phyloP scores from a whole-genome alignment of 1,139 yeast species.

The Suhomyces coccinellae region DNA sequence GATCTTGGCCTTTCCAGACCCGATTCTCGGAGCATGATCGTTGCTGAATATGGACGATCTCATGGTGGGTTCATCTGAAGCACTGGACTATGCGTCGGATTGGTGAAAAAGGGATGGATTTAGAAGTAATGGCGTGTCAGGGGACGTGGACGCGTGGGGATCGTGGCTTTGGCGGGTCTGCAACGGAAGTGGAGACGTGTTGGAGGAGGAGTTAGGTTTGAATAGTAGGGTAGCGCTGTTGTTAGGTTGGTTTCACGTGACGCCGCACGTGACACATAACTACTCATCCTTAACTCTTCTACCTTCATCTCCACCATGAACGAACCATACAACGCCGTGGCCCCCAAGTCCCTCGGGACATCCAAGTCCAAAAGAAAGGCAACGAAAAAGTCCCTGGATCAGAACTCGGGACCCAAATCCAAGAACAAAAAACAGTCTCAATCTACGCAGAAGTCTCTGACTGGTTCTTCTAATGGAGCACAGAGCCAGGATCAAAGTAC shows the following conservation, averaged over 20 bases:
- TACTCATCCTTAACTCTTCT: neutral
- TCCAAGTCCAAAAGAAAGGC: conserved; percentile 2
- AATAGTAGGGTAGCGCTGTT: too few relatives aligned
- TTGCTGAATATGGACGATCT: conserved; percentile 40
- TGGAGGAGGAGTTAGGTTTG: too few relatives aligned
- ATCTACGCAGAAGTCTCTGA: neutral
- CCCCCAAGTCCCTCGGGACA: conserved; percentile 12
- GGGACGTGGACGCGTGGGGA: neutral
- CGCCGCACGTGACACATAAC: neutral
- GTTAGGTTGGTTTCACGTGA: neutral
- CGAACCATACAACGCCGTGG: conserved; percentile 21
- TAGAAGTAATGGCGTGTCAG: neutral
- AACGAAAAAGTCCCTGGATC: neutral
- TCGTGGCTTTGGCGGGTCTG: too few relatives aligned
- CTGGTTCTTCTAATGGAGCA: neutral
- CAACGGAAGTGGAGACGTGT: too few relatives aligned
- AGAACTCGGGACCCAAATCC: neutral
- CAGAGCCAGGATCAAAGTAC: neutral
- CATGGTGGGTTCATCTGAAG: conserved; percentile 21
- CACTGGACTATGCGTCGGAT: neutral
- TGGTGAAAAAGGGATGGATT: neutral
- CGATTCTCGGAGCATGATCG: conserved; percentile 17
- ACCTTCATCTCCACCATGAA: conserved; percentile 1
- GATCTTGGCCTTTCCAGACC: conserved; percentile 12
- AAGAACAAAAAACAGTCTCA: neutral